Percentiles rank a stretch among this genome's conserved stretches.
Conservation (phyloP, 2,329 filamentous ascomycete genomes). For the Sclerotiophoma versabilis region DNA sequence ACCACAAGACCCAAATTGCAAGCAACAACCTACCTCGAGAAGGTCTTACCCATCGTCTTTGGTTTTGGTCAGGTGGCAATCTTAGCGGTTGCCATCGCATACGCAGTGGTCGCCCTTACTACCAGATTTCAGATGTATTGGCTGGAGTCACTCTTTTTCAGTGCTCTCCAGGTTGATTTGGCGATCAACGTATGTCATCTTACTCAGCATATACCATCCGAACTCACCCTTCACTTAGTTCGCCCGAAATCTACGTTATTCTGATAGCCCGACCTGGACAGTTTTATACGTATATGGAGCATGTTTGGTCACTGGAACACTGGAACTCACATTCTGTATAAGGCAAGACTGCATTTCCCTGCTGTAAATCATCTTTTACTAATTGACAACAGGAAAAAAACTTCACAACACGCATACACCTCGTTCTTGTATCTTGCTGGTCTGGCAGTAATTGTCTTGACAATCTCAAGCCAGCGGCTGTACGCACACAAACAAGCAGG, state of each 20-base stretch:
- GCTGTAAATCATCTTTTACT: not conserved
- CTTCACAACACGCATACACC: not conserved
- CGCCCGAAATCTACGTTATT: not conserved
- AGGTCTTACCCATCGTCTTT: not conserved
- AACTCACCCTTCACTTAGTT: not conserved
- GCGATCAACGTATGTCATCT: not conserved
- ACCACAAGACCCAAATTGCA: not conserved
- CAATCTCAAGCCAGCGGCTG: not conserved
- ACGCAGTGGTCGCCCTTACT: not conserved
- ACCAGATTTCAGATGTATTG: not conserved
- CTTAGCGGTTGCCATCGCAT: not conserved
- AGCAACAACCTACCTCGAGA: not conserved
- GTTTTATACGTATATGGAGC: not conserved
- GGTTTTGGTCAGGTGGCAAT: not conserved
- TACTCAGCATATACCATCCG: not conserved
- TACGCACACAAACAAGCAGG: conserved; percentile 2
- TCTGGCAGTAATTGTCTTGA: not conserved
- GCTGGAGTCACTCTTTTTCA: not conserved
- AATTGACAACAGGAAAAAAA: not conserved
- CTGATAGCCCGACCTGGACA: not conserved
- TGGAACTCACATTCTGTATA: not conserved
- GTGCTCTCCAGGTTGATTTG: not conserved
- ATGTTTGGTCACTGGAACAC: not conserved
- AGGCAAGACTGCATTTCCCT: not conserved
- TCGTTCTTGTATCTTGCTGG: conserved; percentile 1